Conservation (phyloP, 768 basidiomycete species). For the Clitopilus passeckerianus region DNA sequence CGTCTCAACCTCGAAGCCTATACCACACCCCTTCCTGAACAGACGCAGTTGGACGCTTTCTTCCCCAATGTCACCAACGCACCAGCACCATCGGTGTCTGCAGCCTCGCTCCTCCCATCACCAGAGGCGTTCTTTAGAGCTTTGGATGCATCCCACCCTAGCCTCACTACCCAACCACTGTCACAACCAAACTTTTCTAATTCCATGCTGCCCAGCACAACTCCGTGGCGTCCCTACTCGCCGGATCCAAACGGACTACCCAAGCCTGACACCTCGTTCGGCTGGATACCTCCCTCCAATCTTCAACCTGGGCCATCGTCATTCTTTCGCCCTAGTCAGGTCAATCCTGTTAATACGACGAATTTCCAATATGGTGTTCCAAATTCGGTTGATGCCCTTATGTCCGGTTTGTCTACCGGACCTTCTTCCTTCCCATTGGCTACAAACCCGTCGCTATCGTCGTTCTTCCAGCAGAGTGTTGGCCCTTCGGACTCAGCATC, state of each 20-base stretch:
- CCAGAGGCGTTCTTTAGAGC: not conserved
- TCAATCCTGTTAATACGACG: too few relatives aligned
- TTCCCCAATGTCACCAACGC: not conserved
- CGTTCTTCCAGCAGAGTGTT: not conserved
- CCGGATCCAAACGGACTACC: conserved; percentile 9
- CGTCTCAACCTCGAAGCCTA: not conserved
- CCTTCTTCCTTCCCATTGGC: not conserved
- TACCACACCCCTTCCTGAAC: not conserved
- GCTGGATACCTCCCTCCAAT: conserved; percentile 10
- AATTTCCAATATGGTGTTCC: not conserved
- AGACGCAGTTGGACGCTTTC: not conserved
- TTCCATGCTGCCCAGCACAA: not conserved
- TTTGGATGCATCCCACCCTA: not conserved
- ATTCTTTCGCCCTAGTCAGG: not conserved
- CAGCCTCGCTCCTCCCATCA: not conserved
- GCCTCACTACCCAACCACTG: not conserved
- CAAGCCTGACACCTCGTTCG: conserved; percentile 13
- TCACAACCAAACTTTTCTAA: not conserved
- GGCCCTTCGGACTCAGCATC: not conserved
- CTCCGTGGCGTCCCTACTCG: not conserved
- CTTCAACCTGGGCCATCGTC: not conserved
- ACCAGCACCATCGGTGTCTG: not conserved
- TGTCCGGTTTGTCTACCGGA: not conserved
- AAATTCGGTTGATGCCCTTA: not conserved
- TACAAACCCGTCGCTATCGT: not conserved